Conservation (phyloP, 306 rosid species). For the Biancaea sappan region DNA sequence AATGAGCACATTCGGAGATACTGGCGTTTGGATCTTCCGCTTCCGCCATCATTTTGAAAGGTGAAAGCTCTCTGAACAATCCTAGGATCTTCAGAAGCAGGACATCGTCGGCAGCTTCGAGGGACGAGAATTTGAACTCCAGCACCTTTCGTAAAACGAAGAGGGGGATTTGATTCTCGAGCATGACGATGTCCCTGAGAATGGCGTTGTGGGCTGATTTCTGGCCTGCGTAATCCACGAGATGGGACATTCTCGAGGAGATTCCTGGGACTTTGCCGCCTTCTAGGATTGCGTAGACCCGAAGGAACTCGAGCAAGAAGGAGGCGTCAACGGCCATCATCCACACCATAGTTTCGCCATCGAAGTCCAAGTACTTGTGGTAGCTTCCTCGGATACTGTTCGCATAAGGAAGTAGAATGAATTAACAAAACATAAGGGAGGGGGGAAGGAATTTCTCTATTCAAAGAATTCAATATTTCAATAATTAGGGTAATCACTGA, state of each 20-base stretch:
- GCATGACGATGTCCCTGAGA: slow-evolving; percentile 57
- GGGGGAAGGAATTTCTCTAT: not conserved
- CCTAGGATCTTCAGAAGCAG: slow-evolving; percentile 53
- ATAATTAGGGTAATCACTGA: no score
- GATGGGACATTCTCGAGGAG: slow-evolving; percentile 55
- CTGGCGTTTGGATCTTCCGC: slow-evolving; percentile 26
- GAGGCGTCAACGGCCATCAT: slow-evolving; percentile 61
- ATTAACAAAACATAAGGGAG: not conserved
- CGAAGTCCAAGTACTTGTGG: slow-evolving; percentile 59
- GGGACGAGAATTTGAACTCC: slow-evolving; percentile 35
- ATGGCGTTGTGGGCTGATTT: slow-evolving; percentile 53
- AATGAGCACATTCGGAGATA: slow-evolving; percentile 47
- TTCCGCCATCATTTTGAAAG: slow-evolving; percentile 42
- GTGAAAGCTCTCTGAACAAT: slow-evolving; percentile 47
- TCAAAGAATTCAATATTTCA: not conserved
- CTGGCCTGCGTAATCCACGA: slow-evolving; percentile 46
- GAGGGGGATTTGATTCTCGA: slow-evolving; percentile 61
- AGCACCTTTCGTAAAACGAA: slow-evolving; percentile 50
- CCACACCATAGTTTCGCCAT: slow-evolving; percentile 58
- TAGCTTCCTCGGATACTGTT: slow-evolving; percentile 46
- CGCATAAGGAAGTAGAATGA: no score
- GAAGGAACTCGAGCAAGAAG: slow-evolving; percentile 55
- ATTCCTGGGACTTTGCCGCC: slow-evolving; percentile 27
- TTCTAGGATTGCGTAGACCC: slow-evolving; percentile 40
- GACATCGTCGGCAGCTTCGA: slow-evolving; percentile 38